A percentile compares a stretch with the other conserved stretches of the same genome.
Evolutionary conservation across 768 basidiomycete species (phyloP).

Genomic region (Amanita exitialis): DNA sequence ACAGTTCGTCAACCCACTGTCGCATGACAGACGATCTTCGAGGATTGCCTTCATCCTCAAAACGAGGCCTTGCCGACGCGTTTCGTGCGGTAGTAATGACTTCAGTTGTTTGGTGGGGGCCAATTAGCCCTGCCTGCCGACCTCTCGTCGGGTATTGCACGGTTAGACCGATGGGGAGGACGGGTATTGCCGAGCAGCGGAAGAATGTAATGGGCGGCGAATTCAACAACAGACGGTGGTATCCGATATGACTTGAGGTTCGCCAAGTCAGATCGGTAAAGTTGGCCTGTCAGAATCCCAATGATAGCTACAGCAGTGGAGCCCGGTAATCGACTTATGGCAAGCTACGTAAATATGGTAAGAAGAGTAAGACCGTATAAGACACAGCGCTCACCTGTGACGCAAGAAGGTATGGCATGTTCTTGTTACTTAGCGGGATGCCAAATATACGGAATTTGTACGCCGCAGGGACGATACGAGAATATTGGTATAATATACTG

Average conservation of each 20-base stretch:
- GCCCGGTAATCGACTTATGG: slow-evolving; percentile 55
- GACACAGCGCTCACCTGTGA: slow-evolving; percentile 42
- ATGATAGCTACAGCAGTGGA: slow-evolving; percentile 52
- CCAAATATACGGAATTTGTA: slow-evolving; percentile 76
- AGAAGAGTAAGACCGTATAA: slow-evolving; percentile 3
- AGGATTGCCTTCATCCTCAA: slow-evolving; percentile 12
- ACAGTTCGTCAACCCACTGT: slow-evolving; percentile 75
- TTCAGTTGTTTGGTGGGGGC: slow-evolving; percentile 38
- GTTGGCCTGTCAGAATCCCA: slow-evolving; percentile 61
- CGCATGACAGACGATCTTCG: slow-evolving; percentile 45
- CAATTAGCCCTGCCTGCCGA: slow-evolving; percentile 11
- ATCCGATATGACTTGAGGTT: slow-evolving; percentile 75
- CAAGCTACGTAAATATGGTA: slow-evolving; percentile 36
- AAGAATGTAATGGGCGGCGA: slow-evolving; percentile 46
- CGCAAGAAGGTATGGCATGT: slow-evolving; percentile 61
- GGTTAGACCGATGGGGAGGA: slow-evolving; percentile 56
- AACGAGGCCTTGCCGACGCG: slow-evolving; percentile 15
- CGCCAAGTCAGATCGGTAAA: slow-evolving; percentile 79
- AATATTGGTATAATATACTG: slow-evolving; percentile 77
- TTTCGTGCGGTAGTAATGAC: slow-evolving; percentile 52
- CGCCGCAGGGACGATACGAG: slow-evolving; percentile 61
- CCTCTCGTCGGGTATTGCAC: slow-evolving; percentile 59
- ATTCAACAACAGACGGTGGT: slow-evolving; percentile 43
- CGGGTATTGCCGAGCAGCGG: slow-evolving; percentile 62
- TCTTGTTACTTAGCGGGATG: slow-evolving; percentile 66